A percentile compares a stretch with the other conserved stretches of the same genome.
These are phyloP conservation scores for Copromyces sp. DNA, from an alignment of 495 filamentous ascomycete species.

Conservation along the genomic window DNA sequence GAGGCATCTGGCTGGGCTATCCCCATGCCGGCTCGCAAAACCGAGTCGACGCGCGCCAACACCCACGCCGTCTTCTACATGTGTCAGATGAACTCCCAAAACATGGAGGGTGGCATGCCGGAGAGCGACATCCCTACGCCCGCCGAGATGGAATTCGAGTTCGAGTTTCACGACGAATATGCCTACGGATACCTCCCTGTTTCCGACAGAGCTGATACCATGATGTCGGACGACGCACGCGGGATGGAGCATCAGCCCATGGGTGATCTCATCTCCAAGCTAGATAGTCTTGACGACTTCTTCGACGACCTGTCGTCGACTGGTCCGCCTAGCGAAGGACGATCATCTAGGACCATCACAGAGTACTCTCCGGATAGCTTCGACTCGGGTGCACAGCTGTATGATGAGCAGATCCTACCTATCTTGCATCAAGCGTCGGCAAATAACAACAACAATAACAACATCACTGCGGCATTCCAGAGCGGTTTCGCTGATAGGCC, in stretches of 20 bases:
- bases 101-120: conserved; percentile 39
- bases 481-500: conserved; percentile 73
- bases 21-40: conserved; percentile 82
- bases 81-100: conserved; percentile 38
- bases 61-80: conserved; percentile 97
- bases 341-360: conserved; percentile 53
- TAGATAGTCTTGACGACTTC: conserved; percentile 92
- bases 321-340: conserved; percentile 43
- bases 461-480: conserved; percentile 58
- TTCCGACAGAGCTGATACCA: conserved; percentile 63
- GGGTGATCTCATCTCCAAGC: conserved; percentile 77
- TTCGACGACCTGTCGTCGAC: conserved; percentile 55
- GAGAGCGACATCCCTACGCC: conserved; percentile 60
- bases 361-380: conserved; percentile 49
- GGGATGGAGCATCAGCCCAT: conserved; percentile 47
- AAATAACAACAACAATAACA: conserved; percentile 24
- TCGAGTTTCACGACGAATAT: conserved; percentile 93
- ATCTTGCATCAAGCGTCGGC: conserved; percentile 64
- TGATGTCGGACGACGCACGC: conserved; percentile 81
- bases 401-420: conserved; percentile 87
- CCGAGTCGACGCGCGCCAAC: conserved; percentile 71
- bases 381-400: conserved; percentile 74
- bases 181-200: conserved; percentile 66
- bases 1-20: conserved; percentile 95
- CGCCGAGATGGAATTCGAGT: conserved; percentile 33